Evolutionary conservation across 108 stramenopile genomes (phyloP).

Genomic region (Skeletonema potamos): DNA sequence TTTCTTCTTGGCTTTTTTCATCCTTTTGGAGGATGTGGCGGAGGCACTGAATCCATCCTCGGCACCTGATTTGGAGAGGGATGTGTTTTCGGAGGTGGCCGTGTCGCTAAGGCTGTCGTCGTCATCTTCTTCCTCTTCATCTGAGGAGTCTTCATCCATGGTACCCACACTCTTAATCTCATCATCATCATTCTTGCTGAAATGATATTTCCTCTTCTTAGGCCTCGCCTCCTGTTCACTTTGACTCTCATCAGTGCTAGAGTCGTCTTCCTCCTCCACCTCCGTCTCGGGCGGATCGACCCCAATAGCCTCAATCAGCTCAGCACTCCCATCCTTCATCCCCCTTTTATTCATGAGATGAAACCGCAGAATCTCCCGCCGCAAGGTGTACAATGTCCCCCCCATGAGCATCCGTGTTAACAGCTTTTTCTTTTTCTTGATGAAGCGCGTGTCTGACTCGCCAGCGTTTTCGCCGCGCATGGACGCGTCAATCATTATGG

Average conservation of each 20-base stretch:
- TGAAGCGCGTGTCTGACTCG: slow-evolving; percentile 38
- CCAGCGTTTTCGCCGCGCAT: slow-evolving; percentile 49
- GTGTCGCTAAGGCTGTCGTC: slow-evolving; percentile 9
- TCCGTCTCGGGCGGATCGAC: slow-evolving; percentile 6
- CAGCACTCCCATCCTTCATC: neutral
- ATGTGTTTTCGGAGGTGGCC: slow-evolving; percentile 17
- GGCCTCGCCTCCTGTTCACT: slow-evolving; percentile 3
- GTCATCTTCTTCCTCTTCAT: slow-evolving; percentile 7
- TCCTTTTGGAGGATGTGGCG: slow-evolving; percentile 23
- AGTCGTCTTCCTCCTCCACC: neutral
- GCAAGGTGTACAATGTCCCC: slow-evolving; percentile 22
- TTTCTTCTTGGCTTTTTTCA: slow-evolving; percentile 7
- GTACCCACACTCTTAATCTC: neutral
- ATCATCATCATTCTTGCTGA: neutral
- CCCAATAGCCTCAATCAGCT: slow-evolving; percentile 8
- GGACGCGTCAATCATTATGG: slow-evolving; percentile 45
- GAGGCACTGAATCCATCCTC: slow-evolving; percentile 42
- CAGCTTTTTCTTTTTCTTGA: slow-evolving; percentile 45
- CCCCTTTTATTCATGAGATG: slow-evolving; percentile 14
- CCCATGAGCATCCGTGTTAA: slow-evolving; percentile 25
- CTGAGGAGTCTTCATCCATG: slow-evolving; percentile 1
- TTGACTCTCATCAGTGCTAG: neutral
- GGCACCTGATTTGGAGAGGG: slow-evolving; percentile 15
- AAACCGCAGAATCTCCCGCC: slow-evolving; percentile 21
- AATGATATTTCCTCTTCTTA: slow-evolving; percentile 3